These are phyloP conservation scores for Mycotypha africana DNA, from an alignment of 371 early-diverging fungal species.

Conservation along the genomic window DNA sequence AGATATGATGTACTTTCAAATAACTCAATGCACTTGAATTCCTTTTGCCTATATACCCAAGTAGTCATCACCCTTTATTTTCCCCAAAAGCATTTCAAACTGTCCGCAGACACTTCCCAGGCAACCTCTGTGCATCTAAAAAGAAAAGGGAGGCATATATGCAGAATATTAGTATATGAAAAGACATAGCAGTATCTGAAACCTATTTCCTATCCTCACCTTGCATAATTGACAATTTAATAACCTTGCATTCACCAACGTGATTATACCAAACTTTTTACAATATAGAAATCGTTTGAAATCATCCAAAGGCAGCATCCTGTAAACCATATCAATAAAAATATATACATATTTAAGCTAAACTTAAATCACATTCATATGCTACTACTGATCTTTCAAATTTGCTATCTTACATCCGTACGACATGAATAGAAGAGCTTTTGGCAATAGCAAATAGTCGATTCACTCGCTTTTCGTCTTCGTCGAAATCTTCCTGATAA, in stretches of 20 bases:
- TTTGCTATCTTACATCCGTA: constrained; percentile 69
- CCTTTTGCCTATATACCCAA: constrained; percentile 26
- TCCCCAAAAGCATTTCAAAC: constrained; percentile 38
- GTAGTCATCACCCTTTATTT: constrained; percentile 45
- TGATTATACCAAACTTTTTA: constrained; percentile 64
- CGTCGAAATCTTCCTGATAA: constrained; percentile 64
- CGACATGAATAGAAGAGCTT: constrained; percentile 62
- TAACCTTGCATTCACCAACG: constrained; percentile 66
- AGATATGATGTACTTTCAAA: neutral
- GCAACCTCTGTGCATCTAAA: constrained; percentile 37
- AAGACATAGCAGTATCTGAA: neutral
- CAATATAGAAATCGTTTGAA: constrained; percentile 73
- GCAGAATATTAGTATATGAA: no score
- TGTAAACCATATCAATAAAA: constrained; percentile 13
- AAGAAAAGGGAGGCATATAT: no score
- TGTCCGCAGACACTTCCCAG: constrained; percentile 35
- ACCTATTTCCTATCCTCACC: constrained; percentile 17
- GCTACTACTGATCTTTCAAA: no score
- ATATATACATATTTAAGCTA: no score
- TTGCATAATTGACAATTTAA: constrained; percentile 58
- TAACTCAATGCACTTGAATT: neutral
- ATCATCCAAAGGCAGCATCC: constrained; percentile 70
- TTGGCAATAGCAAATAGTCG: constrained; percentile 73
- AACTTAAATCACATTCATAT: no score
- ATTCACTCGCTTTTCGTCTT: constrained; percentile 72